Conservation (phyloP, 371 early-diverging fungal genomes). For the Mortierella sp. region DNA sequence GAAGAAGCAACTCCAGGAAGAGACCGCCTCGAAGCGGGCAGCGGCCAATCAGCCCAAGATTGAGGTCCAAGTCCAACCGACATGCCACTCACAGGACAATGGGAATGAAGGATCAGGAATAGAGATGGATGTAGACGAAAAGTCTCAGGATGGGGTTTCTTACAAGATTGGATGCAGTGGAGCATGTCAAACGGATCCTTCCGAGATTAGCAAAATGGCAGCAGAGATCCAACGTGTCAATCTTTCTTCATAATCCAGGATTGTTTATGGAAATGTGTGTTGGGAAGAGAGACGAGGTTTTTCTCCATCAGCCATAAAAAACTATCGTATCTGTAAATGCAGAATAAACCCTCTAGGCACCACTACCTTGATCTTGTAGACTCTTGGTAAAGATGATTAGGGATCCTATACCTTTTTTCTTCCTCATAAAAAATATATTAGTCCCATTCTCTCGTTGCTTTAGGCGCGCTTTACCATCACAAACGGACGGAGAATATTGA, state of each 20-base stretch:
- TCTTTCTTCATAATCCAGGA: constrained; percentile 8
- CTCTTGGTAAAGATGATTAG: too few species aligned
- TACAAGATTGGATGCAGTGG: constrained; percentile 22
- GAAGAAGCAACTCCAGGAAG: constrained; percentile 4
- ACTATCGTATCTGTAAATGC: too few species aligned
- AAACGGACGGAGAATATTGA: too few species aligned
- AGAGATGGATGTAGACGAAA: background rate
- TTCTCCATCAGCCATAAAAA: too few species aligned
- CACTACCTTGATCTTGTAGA: too few species aligned
- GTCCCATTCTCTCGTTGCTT: too few species aligned
- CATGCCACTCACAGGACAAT: background rate
- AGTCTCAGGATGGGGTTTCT: background rate
- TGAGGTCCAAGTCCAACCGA: constrained; percentile 20
- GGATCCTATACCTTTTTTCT: too few species aligned
- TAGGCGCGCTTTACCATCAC: too few species aligned
- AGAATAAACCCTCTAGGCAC: too few species aligned
- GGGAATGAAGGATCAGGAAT: background rate
- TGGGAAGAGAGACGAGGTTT: too few species aligned
- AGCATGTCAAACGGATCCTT: constrained; percentile 16
- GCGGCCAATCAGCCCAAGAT: constrained; percentile 45
- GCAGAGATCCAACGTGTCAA: constrained; percentile 16
- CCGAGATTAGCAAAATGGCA: constrained; percentile 7
- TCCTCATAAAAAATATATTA: too few species aligned
- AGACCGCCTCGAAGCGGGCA: constrained; percentile 8
- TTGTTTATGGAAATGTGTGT: too few species aligned